phyloP scores from a whole-genome alignment of 1,284 basidiomycete species.

The Coniferiporia weirii region DNA sequence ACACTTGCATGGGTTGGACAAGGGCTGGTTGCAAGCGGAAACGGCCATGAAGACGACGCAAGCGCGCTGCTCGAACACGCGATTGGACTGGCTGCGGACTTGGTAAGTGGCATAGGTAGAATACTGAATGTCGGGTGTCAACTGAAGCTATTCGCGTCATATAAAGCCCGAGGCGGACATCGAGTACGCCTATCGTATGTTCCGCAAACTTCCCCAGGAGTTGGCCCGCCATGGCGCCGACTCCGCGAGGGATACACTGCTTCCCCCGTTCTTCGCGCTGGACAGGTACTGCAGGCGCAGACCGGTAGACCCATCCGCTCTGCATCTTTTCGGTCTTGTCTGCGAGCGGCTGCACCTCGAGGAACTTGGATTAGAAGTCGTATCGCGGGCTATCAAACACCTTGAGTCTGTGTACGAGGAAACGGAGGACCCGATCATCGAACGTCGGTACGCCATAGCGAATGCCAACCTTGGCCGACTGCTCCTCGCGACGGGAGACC shows the following conservation, averaged over 20 bases:
- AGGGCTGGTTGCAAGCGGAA: slow-evolving; percentile 71
- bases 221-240: slow-evolving; percentile 24
- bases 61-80: slow-evolving; percentile 80
- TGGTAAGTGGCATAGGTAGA: slow-evolving; percentile 44
- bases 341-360: slow-evolving; percentile 80
- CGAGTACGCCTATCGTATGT: slow-evolving; percentile 66
- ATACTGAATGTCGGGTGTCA: neutral
- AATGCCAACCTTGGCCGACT: slow-evolving; percentile 82
- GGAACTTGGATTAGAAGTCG: slow-evolving; percentile 54
- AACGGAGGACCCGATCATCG: slow-evolving; percentile 72
- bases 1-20: slow-evolving; percentile 93
- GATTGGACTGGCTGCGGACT: slow-evolving; percentile 60
- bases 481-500: slow-evolving; percentile 55
- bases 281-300: slow-evolving; percentile 69
- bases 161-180: slow-evolving; percentile 78
- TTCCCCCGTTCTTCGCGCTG: slow-evolving; percentile 78
- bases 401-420: slow-evolving; percentile 88
- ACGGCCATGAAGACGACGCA: slow-evolving; percentile 62
- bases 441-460: slow-evolving; percentile 77
- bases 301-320: slow-evolving; percentile 67
- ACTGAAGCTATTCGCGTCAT: slow-evolving; percentile 11
- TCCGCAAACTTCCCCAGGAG: slow-evolving; percentile 37
- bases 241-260: slow-evolving; percentile 40
- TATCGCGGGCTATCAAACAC: slow-evolving; percentile 63
- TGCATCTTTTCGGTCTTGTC: slow-evolving; percentile 84